These are phyloP conservation scores for Rhizophora mangle DNA, from an alignment of 345 rosid species.

Conservation along the genomic window DNA sequence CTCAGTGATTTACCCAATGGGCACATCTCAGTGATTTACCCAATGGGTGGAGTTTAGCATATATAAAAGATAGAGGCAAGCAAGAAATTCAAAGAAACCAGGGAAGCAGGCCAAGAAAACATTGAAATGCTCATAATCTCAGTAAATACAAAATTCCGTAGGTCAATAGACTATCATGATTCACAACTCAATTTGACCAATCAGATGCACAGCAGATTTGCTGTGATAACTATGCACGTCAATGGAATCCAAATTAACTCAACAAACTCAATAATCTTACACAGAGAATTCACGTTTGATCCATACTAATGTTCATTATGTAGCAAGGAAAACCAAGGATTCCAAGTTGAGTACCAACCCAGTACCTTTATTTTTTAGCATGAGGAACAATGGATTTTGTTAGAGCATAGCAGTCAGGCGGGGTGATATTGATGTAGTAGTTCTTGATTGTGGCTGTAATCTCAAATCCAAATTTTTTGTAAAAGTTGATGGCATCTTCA, in stretches of 20 bases:
- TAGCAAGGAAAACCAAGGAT: constrained; percentile 2
- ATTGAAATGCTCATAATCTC: not conserved
- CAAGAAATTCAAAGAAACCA: not conserved
- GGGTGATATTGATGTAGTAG: constrained; percentile 78
- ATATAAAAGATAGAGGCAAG: not conserved
- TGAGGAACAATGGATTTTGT: constrained; percentile 55
- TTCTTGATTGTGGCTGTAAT: constrained; percentile 79
- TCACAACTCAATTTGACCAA: not conserved
- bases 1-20: not conserved
- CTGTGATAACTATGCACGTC: constrained; percentile 13
- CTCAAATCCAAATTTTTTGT: constrained; percentile 88
- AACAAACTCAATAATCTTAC: constrained; percentile 13
- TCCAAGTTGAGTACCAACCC: constrained; percentile 4
- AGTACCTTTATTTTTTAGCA: constrained; percentile 43
- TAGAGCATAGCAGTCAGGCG: constrained; percentile 82
- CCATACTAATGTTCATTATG: constrained; percentile 9
- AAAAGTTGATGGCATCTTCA: constrained; percentile 92
- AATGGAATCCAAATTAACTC: constrained; percentile 10
- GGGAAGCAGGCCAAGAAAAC: not conserved
- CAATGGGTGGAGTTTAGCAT: not conserved
- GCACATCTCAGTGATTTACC: not conserved
- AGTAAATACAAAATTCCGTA: not conserved
- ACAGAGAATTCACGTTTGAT: constrained; percentile 11
- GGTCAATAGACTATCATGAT: not conserved
- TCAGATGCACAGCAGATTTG: not conserved